These are phyloP conservation scores for Lachancea thermotolerans DNA, from an alignment of 805 yeast genomes.

Conservation along the genomic window DNA sequence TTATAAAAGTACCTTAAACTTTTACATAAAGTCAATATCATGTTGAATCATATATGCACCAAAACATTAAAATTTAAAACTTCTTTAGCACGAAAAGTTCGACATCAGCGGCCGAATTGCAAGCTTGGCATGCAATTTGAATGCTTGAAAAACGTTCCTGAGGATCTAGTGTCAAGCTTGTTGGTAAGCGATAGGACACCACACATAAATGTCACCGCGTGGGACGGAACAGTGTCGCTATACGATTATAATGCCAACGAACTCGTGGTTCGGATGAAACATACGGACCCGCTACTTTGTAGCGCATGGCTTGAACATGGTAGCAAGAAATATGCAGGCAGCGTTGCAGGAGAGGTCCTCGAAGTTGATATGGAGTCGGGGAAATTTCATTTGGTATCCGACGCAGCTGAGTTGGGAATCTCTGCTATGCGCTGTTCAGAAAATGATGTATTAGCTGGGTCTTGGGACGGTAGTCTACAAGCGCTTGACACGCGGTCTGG, in stretches of 20 bases:
- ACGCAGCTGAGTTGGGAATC: constrained; percentile 39
- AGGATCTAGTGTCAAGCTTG: constrained; percentile 26
- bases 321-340: constrained; percentile 39
- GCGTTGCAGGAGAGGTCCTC: constrained; percentile 48
- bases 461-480: constrained; percentile 54
- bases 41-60: too few relatives aligned
- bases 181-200: constrained; percentile 18
- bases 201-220: constrained; percentile 46
- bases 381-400: constrained; percentile 17
- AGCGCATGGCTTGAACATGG: constrained; percentile 11
- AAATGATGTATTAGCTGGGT: constrained; percentile 43
- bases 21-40: too few relatives aligned
- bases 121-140: constrained; percentile 2
- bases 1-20: too few relatives aligned
- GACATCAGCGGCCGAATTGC: too few relatives aligned
- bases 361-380: constrained; percentile 46
- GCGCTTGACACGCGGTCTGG: constrained; percentile 39
- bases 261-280: constrained; percentile 6
- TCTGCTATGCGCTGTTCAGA: constrained; percentile 24
- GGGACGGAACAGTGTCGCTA: constrained; percentile 48
- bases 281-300: constrained; percentile 15
- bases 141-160: constrained; percentile 10
- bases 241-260: constrained; percentile 33
- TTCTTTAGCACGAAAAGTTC: too few relatives aligned
- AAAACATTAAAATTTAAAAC: too few relatives aligned